These are phyloP conservation scores for Castanospermum australe DNA, from an alignment of 306 rosid species.

Conservation along the genomic window DNA sequence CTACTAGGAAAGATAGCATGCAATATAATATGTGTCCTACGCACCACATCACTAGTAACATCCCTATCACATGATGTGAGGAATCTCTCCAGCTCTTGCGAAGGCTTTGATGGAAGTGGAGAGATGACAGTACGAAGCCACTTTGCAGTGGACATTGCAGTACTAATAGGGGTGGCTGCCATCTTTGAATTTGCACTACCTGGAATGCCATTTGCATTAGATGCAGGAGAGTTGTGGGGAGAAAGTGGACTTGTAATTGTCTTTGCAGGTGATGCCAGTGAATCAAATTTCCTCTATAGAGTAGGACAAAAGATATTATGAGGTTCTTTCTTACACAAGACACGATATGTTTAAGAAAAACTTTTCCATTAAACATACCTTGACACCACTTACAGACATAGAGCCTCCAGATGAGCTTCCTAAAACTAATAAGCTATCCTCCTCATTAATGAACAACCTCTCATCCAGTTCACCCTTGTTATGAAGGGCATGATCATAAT, in stretches of 20 bases:
- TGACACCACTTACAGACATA: conserved; percentile 55
- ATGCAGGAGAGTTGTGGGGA: conserved; percentile 79
- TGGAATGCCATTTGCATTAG: conserved; percentile 57
- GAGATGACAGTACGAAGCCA: conserved; percentile 95
- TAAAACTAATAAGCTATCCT: conserved; percentile 85
- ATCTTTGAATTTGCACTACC: conserved; percentile 56
- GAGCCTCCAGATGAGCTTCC: conserved; percentile 77
- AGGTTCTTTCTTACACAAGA: conserved; percentile 11
- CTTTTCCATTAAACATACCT: conserved; percentile 54
- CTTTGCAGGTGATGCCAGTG: conserved; percentile 77
- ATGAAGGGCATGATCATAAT: conserved; percentile 67
- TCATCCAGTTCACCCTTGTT: conserved; percentile 86
- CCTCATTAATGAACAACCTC: conserved; percentile 79
- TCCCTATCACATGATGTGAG: conserved; percentile 85
- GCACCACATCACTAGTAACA: conserved; percentile 77
- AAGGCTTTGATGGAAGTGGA: conserved; percentile 82
- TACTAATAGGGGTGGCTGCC: conserved; percentile 94
- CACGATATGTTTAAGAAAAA: neutral
- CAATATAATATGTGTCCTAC: conserved; percentile 83
- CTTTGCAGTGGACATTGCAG: conserved; percentile 99
- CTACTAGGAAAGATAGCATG: conserved; percentile 93
- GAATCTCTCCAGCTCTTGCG: conserved; percentile 78
- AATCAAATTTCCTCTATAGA: conserved; percentile 75
- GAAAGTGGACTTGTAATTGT: conserved; percentile 78
- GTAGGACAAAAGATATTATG: conserved; percentile 26